Base-by-base conservation (phyloP, 805 yeast species). In the Sungouiozyma ichnusensis region DNA sequence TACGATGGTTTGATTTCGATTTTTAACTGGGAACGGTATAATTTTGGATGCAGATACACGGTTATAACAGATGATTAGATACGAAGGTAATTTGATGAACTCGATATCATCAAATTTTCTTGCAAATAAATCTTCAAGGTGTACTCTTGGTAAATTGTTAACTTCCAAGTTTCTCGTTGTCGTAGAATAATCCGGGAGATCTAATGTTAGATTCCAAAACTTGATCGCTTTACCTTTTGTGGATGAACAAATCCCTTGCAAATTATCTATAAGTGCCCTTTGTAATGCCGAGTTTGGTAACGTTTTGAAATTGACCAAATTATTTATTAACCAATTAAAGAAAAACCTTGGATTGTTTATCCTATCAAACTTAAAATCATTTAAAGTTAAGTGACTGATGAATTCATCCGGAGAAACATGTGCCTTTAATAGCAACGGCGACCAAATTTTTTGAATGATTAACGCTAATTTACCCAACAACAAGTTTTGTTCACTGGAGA, bases 371-470 rank as follows among this genome's bases (percentile, higher is more conserved):
- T 40, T 67, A 69, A 36, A 69, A 66, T 1, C 81, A 67, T n/a
- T 55, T 42, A 1, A 61, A 2, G 72, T 58, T 3, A 80, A 58
- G 45, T 62, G 65, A 44, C 77, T 77, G 36, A 80, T 54, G 6
- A 85, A 60, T 39, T 79, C 85, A 53, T 76, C 81, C 1, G 85
- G 79, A 0, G 90, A 77, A 2, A 82, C 66, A 51, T 81, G 85
- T 3, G 69, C 57, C 48, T 72, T 75, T 57, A 77, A 77, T 17
- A 83, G 64, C 34, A 63, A 62, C 0, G 71, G 62, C 4, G 80
- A 81, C 88, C 90, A 85, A 8, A 81, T 38, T 48, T 77, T 81
- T 44, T 80, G 68, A 0, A 73, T 50, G 16, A 81, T 54, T 3
- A 67, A 46, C 0, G 77, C 66, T 32, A 81, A 56, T 44, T 71